phyloP scores from a whole-genome alignment of 108 stramenopile genomes.

The Cyclostephanos tholiformis region DNA sequence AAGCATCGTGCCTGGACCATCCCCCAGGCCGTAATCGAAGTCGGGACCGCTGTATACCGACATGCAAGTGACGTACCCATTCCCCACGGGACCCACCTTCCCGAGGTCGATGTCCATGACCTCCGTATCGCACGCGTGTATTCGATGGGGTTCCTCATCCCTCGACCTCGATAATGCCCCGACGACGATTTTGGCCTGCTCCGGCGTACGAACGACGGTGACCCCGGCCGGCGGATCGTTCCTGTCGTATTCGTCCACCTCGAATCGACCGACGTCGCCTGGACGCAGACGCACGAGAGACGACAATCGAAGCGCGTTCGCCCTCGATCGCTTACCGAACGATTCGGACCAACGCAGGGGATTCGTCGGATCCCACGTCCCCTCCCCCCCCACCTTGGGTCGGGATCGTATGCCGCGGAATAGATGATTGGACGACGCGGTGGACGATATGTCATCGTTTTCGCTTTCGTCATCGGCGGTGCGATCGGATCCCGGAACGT shows the following conservation, averaged over 20 bases:
- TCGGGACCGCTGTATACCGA: conserved; percentile 90
- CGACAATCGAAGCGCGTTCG: conserved; percentile 40
- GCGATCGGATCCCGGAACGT: too few relatives aligned
- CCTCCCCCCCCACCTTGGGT: conserved; percentile 48
- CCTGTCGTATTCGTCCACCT: conserved; percentile 37
- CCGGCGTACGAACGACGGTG: conserved; percentile 73
- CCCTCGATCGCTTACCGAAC: conserved; percentile 69
- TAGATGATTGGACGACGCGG: neutral
- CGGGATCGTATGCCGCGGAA: conserved; percentile 15
- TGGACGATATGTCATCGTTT: neutral
- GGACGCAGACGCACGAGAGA: conserved; percentile 49
- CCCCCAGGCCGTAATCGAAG: conserved; percentile 89
- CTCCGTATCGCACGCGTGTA: conserved; percentile 98
- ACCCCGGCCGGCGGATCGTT: conserved; percentile 11
- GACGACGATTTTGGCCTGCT: conserved; percentile 73
- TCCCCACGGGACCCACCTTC: conserved; percentile 89
- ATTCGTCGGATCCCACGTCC: conserved; percentile 66
- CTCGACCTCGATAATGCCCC: conserved; percentile 45
- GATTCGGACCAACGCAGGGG: conserved; percentile 68
- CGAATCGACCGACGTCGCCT: conserved; percentile 78
- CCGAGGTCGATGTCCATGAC: conserved; percentile 95
- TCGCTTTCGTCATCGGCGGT: neutral
- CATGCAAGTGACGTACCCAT: conserved; percentile 95
- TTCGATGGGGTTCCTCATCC: conserved; percentile 36
- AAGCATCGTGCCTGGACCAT: conserved; percentile 73